A percentile compares a stretch with the other conserved stretches of the same genome.
These are phyloP conservation scores for Rutidosis leptorrhynchoides DNA, from an alignment of 129 eudicot species.

Conservation along the genomic window DNA sequence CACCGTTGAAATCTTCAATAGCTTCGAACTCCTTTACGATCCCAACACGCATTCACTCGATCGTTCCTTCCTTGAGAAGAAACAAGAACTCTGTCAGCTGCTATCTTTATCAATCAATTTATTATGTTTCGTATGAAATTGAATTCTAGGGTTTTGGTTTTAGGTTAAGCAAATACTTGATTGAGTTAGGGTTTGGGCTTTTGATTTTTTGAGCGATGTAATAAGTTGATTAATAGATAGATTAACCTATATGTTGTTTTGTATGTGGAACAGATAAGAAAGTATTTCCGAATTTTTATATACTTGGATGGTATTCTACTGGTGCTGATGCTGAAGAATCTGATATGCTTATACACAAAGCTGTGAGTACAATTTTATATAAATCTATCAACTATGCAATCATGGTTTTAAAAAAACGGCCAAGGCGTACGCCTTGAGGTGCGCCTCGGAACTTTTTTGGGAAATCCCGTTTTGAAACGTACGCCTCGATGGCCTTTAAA, in stretches of 20 bases:
- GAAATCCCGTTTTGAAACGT: too few relatives aligned
- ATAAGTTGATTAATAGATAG: too few relatives aligned
- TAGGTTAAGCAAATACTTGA: too few relatives aligned
- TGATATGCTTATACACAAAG: conserved; percentile 88
- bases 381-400: not conserved
- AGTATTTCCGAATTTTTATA: conserved; percentile 83
- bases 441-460: too few relatives aligned
- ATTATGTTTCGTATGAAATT: not conserved
- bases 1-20: conserved; percentile 93
- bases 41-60: conserved; percentile 60
- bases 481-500: too few relatives aligned
- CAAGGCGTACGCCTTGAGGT: too few relatives aligned
- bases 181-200: too few relatives aligned
- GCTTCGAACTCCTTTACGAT: conserved; percentile 84
- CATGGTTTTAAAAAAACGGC: too few relatives aligned
- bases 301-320: conserved; percentile 97
- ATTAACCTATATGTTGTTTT: too few relatives aligned
- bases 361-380: conserved; percentile 45
- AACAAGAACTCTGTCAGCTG: conserved; percentile 89
- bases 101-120: not conserved
- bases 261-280: conserved; percentile 90
- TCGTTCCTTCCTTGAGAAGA: conserved; percentile 79
- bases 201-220: too few relatives aligned
- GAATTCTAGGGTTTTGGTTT: conserved; percentile 20
- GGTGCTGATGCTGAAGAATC: conserved; percentile 93